A percentile compares a stretch with the other conserved stretches of the same genome.
Evolutionary conservation across 495 filamentous ascomycete genomes (phyloP).

Genomic region (Penicillium pancosmium): DNA sequence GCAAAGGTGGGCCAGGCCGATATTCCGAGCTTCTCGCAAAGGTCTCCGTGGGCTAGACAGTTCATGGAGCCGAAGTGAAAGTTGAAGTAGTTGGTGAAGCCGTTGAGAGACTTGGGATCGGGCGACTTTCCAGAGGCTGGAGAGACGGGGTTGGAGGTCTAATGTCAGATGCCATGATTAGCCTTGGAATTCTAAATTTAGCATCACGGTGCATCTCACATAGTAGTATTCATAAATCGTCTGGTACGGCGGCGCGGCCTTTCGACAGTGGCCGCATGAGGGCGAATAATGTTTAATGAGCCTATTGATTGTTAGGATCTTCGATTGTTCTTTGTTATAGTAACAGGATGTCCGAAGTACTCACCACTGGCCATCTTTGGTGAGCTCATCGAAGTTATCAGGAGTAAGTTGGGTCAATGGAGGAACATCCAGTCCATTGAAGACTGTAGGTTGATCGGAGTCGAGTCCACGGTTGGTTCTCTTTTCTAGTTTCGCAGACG

Average conservation of each 20-base stretch:
- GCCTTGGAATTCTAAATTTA: background rate
- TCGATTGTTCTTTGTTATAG: background rate
- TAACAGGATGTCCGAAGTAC: conserved; percentile 6
- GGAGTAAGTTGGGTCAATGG: conserved; percentile 66
- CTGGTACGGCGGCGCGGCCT: conserved; percentile 83
- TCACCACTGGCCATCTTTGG: conserved; percentile 67
- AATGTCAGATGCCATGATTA: background rate
- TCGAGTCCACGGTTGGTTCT: conserved; percentile 27
- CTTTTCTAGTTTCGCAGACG: conserved; percentile 34
- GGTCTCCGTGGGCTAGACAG: conserved; percentile 76
- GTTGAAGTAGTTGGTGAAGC: conserved; percentile 76
- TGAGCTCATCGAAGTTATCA: conserved; percentile 56
- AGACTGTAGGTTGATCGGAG: conserved; percentile 54
- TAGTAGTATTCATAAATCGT: conserved; percentile 96
- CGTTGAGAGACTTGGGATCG: conserved; percentile 57
- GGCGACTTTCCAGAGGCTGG: conserved; percentile 44
- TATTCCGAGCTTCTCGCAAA: conserved; percentile 69
- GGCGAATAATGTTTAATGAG: conserved; percentile 79
- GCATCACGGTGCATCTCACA: conserved; percentile 32
- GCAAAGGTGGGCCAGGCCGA: conserved; percentile 70
- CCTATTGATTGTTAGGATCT: conserved; percentile 44
- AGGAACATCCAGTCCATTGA: conserved; percentile 81
- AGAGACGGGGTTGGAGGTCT: conserved; percentile 75
- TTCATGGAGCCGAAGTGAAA: conserved; percentile 87
- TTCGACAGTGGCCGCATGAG: conserved; percentile 77